These are phyloP conservation scores for Calonectria leucothoes DNA, from an alignment of 2,329 filamentous ascomycete genomes.

Conservation along the genomic window DNA sequence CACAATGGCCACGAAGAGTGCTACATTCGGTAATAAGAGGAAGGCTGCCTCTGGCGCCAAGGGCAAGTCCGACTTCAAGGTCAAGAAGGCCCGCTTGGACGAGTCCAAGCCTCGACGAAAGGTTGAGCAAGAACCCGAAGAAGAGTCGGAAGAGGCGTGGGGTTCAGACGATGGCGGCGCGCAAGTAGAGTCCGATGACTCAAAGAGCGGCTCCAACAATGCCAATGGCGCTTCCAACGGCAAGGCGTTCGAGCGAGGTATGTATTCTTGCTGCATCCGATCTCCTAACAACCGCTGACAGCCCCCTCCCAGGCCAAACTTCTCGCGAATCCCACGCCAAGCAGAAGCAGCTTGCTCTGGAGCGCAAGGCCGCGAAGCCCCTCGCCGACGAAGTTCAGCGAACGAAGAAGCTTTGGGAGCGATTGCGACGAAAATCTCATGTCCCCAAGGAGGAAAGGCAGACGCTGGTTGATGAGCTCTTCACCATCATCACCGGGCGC, in stretches of 20 bases:
- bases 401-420: constrained; percentile 98
- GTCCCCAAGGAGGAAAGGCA: constrained; percentile 91
- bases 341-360: constrained; percentile 87
- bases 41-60: constrained; percentile 63
- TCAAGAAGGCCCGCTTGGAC: constrained; percentile 65
- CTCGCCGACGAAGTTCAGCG: constrained; percentile 89
- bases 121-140: constrained; percentile 54
- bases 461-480: constrained; percentile 88
- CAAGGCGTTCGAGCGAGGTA: constrained; percentile 57
- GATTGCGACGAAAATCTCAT: constrained; percentile 90
- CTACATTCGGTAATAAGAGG: constrained; percentile 64
- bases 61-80: constrained; percentile 53
- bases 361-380: constrained; percentile 93
- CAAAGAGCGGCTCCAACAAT: constrained; percentile 50
- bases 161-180: constrained; percentile 67
- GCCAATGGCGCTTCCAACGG: constrained; percentile 45
- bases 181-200: constrained; percentile 53
- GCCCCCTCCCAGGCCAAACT: constrained; percentile 62
- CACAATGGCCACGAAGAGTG: constrained; percentile 62
- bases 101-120: constrained; percentile 47
- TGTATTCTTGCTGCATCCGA: constrained; percentile 25
- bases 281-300: constrained; percentile 20
- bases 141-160: constrained; percentile 58
- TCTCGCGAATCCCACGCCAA: constrained; percentile 92
- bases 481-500: constrained; percentile 88